These are phyloP conservation scores for Leishmania tropica DNA, from an alignment of 208 protist species.

Conservation along the genomic window DNA sequence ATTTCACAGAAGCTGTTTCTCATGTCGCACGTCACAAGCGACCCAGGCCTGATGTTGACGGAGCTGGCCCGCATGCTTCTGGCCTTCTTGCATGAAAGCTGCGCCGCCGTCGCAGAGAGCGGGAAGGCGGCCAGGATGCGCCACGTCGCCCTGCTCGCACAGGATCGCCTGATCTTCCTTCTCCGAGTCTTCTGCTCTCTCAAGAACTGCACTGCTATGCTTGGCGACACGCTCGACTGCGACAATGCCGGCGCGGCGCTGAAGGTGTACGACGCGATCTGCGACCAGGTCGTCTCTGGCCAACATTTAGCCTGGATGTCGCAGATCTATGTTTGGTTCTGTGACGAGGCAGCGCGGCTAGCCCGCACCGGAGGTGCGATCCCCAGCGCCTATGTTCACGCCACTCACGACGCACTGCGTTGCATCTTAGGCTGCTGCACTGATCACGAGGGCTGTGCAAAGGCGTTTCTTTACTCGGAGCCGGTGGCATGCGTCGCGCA, in stretches of 20 bases:
- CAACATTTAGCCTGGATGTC: constrained; percentile 56
- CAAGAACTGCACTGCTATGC: constrained; percentile 50
- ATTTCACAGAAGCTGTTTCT: constrained; percentile 54
- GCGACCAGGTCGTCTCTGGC: constrained; percentile 25
- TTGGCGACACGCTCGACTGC: constrained; percentile 28
- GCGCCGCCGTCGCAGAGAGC: constrained; percentile 10
- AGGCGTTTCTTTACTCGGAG: constrained; percentile 65
- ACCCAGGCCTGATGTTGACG: constrained; percentile 33
- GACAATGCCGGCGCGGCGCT: constrained; percentile 5
- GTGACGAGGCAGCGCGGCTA: constrained; percentile 43
- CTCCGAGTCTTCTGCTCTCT: constrained; percentile 55
- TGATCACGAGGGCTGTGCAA: constrained; percentile 40
- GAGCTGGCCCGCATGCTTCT: constrained; percentile 49
- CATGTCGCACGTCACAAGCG: constrained; percentile 53
- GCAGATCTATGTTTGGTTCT: constrained; percentile 54
- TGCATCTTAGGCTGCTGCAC: constrained; percentile 60
- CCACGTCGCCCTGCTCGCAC: constrained; percentile 32
- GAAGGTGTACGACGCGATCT: constrained; percentile 31
- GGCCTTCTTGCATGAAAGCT: constrained; percentile 43
- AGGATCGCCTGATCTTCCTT: constrained; percentile 62
- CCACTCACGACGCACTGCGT: constrained; percentile 46
- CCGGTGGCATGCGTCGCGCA: constrained; percentile 63
- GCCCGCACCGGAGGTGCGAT: constrained; percentile 28
- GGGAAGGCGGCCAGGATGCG: constrained; percentile 30
- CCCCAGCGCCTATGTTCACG: constrained; percentile 34